Percentiles rank a stretch among this genome's conserved stretches.
Evolutionary conservation across 768 basidiomycete genomes (phyloP).

Genomic region (Mycena polygramma): DNA sequence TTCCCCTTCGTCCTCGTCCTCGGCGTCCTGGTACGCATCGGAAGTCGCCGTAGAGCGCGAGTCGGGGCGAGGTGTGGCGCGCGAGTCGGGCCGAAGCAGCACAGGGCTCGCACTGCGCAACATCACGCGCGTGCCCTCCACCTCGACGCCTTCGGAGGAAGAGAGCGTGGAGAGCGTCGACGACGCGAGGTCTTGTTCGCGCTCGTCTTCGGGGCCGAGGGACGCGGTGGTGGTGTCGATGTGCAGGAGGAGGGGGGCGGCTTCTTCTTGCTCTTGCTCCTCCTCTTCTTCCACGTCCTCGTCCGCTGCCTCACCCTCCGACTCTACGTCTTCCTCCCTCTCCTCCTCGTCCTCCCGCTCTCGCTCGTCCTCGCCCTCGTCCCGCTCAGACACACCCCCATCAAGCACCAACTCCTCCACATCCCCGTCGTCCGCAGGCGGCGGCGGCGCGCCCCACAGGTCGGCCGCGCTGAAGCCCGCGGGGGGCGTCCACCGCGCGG

Average conservation of each 20-base stretch:
- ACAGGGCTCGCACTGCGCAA: background rate
- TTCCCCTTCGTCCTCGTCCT: background rate
- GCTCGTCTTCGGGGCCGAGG: background rate
- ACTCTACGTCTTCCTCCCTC: background rate
- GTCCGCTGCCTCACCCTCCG: background rate
- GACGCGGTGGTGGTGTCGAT: conserved; percentile 11
- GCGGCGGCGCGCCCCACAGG: background rate
- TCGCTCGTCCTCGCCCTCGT: background rate
- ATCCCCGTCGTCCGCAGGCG: conserved; percentile 6
- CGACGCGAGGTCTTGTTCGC: conserved; percentile 32
- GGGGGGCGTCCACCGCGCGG: too few relatives aligned
- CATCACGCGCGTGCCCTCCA: background rate
- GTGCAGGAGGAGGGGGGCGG: background rate
- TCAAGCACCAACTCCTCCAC: conserved; percentile 11
- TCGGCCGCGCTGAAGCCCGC: background rate
- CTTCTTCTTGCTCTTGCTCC: background rate
- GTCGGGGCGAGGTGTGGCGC: too few relatives aligned
- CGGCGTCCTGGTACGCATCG: background rate
- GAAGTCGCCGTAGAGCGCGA: too few relatives aligned
- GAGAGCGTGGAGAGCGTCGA: conserved; percentile 9
- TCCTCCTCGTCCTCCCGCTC: background rate
- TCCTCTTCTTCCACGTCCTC: background rate
- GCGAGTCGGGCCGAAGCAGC: too few relatives aligned
- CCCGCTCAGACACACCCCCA: background rate
- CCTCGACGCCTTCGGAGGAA: background rate